These are phyloP conservation scores for Gaeumannomyces tritici DNA, from an alignment of 2,329 filamentous ascomycete species.

Conservation along the genomic window DNA sequence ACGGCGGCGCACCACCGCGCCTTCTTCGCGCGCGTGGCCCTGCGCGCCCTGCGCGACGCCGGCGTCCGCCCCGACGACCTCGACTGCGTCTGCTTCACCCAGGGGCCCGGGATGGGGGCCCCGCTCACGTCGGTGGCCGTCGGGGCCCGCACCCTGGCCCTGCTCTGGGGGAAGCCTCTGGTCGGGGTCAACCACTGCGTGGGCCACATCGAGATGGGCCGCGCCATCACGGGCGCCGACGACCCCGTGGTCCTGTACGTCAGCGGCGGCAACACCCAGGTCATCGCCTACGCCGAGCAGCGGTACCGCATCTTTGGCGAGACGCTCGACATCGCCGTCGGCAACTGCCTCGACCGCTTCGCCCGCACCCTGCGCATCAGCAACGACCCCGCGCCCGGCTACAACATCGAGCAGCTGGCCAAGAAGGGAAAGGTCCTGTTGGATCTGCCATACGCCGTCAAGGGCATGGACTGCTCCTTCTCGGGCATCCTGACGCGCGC, in stretches of 20 bases:
- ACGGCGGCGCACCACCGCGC: constrained; percentile 84
- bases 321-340: constrained; percentile 93
- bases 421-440: constrained; percentile 63
- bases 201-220: constrained; percentile 97
- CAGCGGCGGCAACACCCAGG: constrained; percentile 91
- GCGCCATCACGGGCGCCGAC: constrained; percentile 77
- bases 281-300: constrained; percentile 91
- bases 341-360: constrained; percentile 94
- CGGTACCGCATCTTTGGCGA: constrained; percentile 97
- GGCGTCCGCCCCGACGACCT: constrained; percentile 54
- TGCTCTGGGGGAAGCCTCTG: constrained; percentile 82
- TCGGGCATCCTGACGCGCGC: constrained; percentile 80
- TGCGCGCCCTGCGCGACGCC: constrained; percentile 66
- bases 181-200: constrained; percentile 98
- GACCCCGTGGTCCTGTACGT: constrained; percentile 97
- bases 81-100: constrained; percentile 91
- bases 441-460: constrained; percentile 90
- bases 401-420: constrained; percentile 95
- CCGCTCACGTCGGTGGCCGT: constrained; percentile 81
- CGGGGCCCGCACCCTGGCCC: constrained; percentile 65
- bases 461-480: constrained; percentile 98
- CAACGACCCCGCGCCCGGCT: constrained; percentile 93
- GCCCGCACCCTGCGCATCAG: constrained; percentile 83
- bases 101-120: constrained; percentile 93
- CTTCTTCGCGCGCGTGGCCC: constrained; percentile 76